A percentile compares a stretch with the other conserved stretches of the same genome.
phyloP scores from a whole-genome alignment of 352 stramenopile genomes.

The Globisporangium parvum region DNA sequence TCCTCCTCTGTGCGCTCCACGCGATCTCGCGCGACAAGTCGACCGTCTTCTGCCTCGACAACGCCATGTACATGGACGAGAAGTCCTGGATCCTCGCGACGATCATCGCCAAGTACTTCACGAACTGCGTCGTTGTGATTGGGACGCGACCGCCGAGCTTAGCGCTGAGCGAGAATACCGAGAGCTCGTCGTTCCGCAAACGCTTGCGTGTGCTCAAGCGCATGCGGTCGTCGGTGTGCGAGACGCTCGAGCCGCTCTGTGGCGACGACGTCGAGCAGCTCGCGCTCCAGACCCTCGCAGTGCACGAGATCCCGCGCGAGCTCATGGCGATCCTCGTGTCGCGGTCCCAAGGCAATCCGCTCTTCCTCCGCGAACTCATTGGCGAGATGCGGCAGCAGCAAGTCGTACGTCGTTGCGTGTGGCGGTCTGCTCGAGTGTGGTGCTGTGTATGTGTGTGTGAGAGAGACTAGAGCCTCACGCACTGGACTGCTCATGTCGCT shows the following conservation, averaged over 20 bases:
- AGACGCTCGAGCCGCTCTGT: conserved; percentile 47
- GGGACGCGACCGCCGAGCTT: conserved; percentile 64
- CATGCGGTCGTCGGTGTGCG: conserved; percentile 44
- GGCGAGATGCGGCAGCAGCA: conserved; percentile 72
- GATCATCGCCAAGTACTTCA: conserved; percentile 84
- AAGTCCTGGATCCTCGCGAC: conserved; percentile 80
- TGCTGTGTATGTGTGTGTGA: background rate
- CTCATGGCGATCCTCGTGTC: conserved; percentile 65
- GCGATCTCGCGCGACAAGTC: conserved; percentile 64
- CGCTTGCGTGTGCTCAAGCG: conserved; percentile 66
- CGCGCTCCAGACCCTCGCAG: conserved; percentile 55
- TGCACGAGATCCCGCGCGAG: conserved; percentile 48
- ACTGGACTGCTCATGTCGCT: background rate
- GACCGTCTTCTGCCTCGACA: conserved; percentile 78
- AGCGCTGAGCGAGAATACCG: conserved; percentile 57
- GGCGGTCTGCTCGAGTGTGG: background rate
- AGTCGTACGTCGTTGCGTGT: conserved; percentile 31
- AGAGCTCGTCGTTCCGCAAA: conserved; percentile 73
- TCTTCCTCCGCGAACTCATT: conserved; percentile 84
- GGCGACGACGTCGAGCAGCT: conserved; percentile 54
- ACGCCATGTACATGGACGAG: conserved; percentile 85
- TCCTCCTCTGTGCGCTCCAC: conserved; percentile 72
- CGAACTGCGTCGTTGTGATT: conserved; percentile 74
- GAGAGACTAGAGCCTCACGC: too few relatives aligned
- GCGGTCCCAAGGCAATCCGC: conserved; percentile 72